Evolutionary conservation across 768 basidiomycete genomes (phyloP).

Genomic region (Pisolithus orientalis): DNA sequence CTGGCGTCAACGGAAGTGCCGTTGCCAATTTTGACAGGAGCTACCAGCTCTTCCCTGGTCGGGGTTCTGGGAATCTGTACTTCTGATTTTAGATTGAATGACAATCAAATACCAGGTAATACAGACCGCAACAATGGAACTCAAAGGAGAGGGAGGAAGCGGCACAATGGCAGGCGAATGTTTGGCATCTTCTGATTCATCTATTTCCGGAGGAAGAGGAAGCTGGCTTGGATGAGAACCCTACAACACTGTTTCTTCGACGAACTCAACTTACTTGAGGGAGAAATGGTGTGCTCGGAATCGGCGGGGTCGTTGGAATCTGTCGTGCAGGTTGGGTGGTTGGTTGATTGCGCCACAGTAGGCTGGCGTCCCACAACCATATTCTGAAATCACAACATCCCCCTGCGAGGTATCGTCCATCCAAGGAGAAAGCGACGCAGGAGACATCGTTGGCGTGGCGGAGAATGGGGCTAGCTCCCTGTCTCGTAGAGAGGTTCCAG

Average conservation of each 20-base stretch:
- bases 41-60: background rate
- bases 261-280: constrained; percentile 5
- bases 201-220: background rate
- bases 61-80: constrained; percentile 12
- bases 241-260: background rate
- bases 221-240: background rate
- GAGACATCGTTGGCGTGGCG: constrained; percentile 24
- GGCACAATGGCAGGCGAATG: constrained; percentile 15
- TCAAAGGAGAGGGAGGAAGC: constrained; percentile 15
- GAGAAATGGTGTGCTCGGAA: background rate
- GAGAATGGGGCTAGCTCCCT: constrained; percentile 13
- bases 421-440: constrained; percentile 27
- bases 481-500: constrained; percentile 22
- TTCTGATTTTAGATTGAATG: background rate
- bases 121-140: constrained; percentile 17
- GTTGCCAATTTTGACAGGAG: background rate
- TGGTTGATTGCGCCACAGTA: constrained; percentile 8
- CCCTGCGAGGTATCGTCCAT: constrained; percentile 22
- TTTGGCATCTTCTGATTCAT: background rate
- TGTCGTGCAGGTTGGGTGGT: constrained; percentile 6
- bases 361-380: constrained; percentile 22
- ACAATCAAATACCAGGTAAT: background rate
- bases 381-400: constrained; percentile 25
- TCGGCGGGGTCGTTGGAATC: constrained; percentile 4
- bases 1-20: constrained; percentile 3